These are phyloP conservation scores for Xylariomycetidae sp. DNA, from an alignment of 2,329 filamentous ascomycete species.

Conservation along the genomic window DNA sequence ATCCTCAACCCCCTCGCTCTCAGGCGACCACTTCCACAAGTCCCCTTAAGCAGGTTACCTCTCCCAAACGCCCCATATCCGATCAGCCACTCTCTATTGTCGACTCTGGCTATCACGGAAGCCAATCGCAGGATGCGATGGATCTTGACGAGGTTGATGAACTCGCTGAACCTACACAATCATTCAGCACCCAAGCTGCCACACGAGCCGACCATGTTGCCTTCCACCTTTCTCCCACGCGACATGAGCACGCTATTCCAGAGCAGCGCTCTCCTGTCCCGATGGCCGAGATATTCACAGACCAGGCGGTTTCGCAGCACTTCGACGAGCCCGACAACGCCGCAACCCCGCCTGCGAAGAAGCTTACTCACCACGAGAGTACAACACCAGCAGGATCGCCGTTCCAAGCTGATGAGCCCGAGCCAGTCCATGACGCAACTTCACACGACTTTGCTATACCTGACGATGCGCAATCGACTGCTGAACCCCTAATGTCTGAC, in stretches of 20 bases:
- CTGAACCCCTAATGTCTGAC: conserved; percentile 13
- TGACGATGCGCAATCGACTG: no score
- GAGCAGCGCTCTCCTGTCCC: conserved; percentile 14
- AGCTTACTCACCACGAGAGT: conserved; percentile 19
- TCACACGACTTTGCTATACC: no score
- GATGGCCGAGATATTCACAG: conserved; percentile 11
- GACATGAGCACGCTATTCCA: conserved; percentile 12
- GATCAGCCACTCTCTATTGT: conserved; percentile 30
- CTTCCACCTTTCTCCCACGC: conserved; percentile 13
- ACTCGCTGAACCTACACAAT: conserved; percentile 17
- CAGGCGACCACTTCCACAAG: conserved; percentile 29
- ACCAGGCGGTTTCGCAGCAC: conserved; percentile 21
- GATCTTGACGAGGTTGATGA: conserved; percentile 25
- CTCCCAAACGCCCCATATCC: conserved; percentile 22
- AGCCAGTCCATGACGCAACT: no score
- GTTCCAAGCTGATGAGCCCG: no score
- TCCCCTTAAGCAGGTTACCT: conserved; percentile 28
- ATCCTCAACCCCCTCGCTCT: conserved; percentile 30
- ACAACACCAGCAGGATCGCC: conserved; percentile 29
- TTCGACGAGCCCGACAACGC: conserved; percentile 20
- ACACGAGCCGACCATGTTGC: conserved; percentile 14
- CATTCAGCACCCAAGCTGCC: conserved; percentile 15
- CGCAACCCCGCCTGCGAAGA: conserved; percentile 12
- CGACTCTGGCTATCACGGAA: conserved; percentile 70
- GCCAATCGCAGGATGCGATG: conserved; percentile 52